Conservation (phyloP, 805 yeast species). For the Hanseniaspora vineae region DNA sequence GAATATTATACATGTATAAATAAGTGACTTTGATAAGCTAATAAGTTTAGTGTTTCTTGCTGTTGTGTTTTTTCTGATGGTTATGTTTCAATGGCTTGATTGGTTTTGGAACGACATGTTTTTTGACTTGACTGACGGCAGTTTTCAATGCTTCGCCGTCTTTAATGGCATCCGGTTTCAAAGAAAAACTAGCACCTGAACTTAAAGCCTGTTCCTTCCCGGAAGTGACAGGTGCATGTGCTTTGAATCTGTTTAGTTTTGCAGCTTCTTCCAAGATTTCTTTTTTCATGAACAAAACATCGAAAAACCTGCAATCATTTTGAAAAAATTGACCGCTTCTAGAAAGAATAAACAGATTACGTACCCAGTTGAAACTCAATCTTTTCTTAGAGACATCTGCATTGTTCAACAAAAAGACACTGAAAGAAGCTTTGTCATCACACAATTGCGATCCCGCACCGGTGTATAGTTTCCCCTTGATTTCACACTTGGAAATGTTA, state of each 20-base stretch:
- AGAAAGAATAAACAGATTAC: constrained; percentile 16
- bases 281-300: constrained; percentile 16
- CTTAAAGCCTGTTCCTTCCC: neutral
- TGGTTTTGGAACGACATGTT: neutral
- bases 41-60: neutral
- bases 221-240: neutral
- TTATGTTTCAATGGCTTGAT: neutral
- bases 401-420: constrained; percentile 14
- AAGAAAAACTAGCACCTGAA: neutral
- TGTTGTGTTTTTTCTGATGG: neutral
- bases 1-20: neutral
- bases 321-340: constrained; percentile 20
- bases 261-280: constrained; percentile 5
- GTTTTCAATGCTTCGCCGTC: neutral
- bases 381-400: constrained; percentile 4
- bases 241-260: constrained; percentile 1
- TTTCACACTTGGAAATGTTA: neutral
- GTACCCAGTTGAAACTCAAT: constrained; percentile 4
- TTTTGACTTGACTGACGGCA: neutral
- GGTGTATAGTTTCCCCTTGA: constrained; percentile 13
- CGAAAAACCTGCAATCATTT: constrained; percentile 19
- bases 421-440: constrained; percentile 19
- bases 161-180: neutral
- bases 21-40: neutral
- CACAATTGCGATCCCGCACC: constrained; percentile 20